A percentile compares a stretch with the other conserved stretches of the same genome.
Conservation (phyloP, 2,329 filamentous ascomycete species). For the Trichoderma endophyticum region DNA sequence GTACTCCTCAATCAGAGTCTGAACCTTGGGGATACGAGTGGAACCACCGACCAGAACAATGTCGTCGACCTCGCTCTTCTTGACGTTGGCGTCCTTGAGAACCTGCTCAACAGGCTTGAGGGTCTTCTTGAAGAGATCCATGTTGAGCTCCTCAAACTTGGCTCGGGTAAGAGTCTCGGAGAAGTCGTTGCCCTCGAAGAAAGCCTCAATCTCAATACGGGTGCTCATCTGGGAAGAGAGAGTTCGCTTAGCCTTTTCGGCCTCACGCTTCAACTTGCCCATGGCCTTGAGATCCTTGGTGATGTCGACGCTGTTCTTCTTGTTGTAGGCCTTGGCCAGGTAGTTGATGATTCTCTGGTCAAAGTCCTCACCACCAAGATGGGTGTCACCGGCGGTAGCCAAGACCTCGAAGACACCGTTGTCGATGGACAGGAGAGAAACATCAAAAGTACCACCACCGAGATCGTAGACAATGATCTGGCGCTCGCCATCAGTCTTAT, state of each 20-base stretch:
- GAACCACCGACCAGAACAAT: constrained; percentile 98
- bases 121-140: constrained; percentile 98
- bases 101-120: constrained; percentile 98
- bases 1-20: constrained; percentile 90
- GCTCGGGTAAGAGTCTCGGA: constrained; percentile 96
- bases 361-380: constrained; percentile 98
- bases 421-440: constrained; percentile 87
- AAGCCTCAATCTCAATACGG: constrained; percentile 93
- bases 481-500: constrained; percentile 79
- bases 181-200: constrained; percentile 96
- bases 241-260: constrained; percentile 98
- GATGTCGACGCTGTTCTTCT: constrained; percentile 91
- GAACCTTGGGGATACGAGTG: constrained; percentile 98
- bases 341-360: constrained; percentile 96
- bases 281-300: constrained; percentile 95
- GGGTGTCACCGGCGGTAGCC: constrained; percentile 93
- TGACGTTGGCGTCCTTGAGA: constrained; percentile 94
- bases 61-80: constrained; percentile 92
- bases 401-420: constrained; percentile 92
- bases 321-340: constrained; percentile 98
- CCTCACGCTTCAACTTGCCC: constrained; percentile 99
- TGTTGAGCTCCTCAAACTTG: constrained; percentile 99
- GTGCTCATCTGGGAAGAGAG: constrained; percentile 92
- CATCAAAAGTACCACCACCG: constrained; percentile 92
- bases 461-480: constrained; percentile 93